Conservation (phyloP, 2,329 filamentous ascomycete species). For the Penicillium brevicompactum region DNA sequence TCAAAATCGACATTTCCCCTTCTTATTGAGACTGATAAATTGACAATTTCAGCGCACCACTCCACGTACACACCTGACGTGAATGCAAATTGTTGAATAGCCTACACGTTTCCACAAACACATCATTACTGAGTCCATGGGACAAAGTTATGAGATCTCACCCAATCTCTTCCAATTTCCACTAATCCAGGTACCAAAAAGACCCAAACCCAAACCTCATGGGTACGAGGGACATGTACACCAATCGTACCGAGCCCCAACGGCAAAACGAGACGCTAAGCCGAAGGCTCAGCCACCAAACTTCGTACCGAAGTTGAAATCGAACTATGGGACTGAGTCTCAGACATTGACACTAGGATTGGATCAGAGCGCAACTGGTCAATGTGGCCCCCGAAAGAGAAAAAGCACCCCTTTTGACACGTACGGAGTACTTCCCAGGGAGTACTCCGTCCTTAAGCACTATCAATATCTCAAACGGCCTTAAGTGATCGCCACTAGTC, state of each 20-base stretch:
- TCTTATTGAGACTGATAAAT: no score
- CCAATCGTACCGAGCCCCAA: background rate
- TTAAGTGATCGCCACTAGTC: constrained; percentile 26
- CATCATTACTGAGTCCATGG: background rate
- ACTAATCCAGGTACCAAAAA: background rate
- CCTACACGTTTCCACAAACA: no score
- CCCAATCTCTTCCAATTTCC: background rate
- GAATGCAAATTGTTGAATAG: no score
- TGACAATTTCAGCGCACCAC: no score
- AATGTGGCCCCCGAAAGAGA: no score
- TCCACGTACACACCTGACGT: no score
- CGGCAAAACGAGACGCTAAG: constrained; percentile 3
- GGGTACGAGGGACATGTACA: background rate
- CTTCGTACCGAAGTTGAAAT: background rate
- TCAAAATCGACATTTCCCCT: no score
- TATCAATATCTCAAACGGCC: constrained; percentile 9
- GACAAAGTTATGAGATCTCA: background rate
- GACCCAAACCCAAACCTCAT: background rate
- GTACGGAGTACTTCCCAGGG: background rate
- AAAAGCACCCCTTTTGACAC: no score
- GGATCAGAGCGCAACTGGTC: background rate
- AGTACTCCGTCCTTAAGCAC: background rate
- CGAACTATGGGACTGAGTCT: background rate
- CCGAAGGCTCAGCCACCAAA: constrained; percentile 9
- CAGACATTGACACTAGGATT: background rate